These are phyloP conservation scores for Mucor racemosus DNA, from an alignment of 371 early-diverging fungal genomes.

Conservation along the genomic window DNA sequence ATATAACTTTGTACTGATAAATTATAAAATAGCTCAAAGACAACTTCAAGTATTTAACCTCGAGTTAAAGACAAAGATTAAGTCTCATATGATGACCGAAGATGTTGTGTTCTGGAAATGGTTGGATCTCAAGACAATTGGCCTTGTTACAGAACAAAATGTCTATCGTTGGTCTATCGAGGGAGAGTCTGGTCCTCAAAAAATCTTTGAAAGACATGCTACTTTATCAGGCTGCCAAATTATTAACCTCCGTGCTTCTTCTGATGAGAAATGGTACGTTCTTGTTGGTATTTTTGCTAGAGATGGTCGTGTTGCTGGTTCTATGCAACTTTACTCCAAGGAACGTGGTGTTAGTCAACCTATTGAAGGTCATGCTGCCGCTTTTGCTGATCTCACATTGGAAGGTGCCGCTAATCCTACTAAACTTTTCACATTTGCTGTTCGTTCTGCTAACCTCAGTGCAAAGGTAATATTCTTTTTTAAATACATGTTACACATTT, in stretches of 20 bases:
- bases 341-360: conserved; percentile 93
- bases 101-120: conserved; percentile 98
- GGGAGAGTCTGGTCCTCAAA: conserved; percentile 82
- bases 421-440: conserved; percentile 93
- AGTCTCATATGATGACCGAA: conserved; percentile 89
- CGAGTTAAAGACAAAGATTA: conserved; percentile 93
- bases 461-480: conserved; percentile 71
- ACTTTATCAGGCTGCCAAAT: conserved; percentile 88
- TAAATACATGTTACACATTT: neutral
- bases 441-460: conserved; percentile 71
- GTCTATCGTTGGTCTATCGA: conserved; percentile 98
- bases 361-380: conserved; percentile 97
- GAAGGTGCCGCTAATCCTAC: conserved; percentile 80
- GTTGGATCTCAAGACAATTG: conserved; percentile 86
- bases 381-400: conserved; percentile 88
- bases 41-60: conserved; percentile 97
- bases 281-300: conserved; percentile 93
- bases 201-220: conserved; percentile 93
- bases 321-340: conserved; percentile 94
- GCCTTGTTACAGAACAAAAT: conserved; percentile 86
- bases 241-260: conserved; percentile 91
- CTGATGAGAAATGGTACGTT: conserved; percentile 93
- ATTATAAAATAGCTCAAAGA: conserved; percentile 70
- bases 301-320: conserved; percentile 90
- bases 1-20: neutral